These are phyloP conservation scores for Saprolegnia diclina DNA, from an alignment of 352 stramenopile species.

Conservation along the genomic window DNA sequence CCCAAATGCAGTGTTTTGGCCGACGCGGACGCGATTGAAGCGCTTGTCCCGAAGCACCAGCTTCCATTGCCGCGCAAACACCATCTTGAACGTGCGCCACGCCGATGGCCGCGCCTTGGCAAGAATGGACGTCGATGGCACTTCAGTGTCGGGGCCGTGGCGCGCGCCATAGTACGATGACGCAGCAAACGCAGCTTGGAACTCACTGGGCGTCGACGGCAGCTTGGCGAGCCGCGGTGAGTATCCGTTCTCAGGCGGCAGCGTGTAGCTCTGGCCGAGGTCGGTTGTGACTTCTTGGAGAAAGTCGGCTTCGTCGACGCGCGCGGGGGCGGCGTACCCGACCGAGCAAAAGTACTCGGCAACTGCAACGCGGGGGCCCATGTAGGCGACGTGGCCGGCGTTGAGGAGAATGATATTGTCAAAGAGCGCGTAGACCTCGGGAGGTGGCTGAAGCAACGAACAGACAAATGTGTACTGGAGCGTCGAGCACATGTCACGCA, in stretches of 20 bases:
- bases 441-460: slow-evolving; percentile 64
- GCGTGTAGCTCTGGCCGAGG: slow-evolving; percentile 37
- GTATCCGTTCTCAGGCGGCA: background rate
- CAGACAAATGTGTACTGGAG: slow-evolving; percentile 31
- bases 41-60: slow-evolving; percentile 47
- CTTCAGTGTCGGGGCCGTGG: background rate
- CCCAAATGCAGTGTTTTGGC: slow-evolving; percentile 45
- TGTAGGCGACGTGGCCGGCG: slow-evolving; percentile 61
- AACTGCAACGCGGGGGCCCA: slow-evolving; percentile 31
- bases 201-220: background rate
- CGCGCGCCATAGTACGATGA: background rate
- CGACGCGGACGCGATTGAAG: slow-evolving; percentile 44
- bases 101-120: background rate
- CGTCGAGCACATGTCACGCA: slow-evolving; percentile 37
- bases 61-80: slow-evolving; percentile 34
- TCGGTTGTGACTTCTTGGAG: slow-evolving; percentile 48
- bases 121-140: background rate
- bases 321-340: slow-evolving; percentile 41
- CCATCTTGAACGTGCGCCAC: background rate
- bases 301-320: slow-evolving; percentile 75
- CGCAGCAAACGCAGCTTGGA: slow-evolving; percentile 4
- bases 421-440: slow-evolving; percentile 82
- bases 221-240: background rate
- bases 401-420: slow-evolving; percentile 81
- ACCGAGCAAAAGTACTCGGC: slow-evolving; percentile 25